Percentiles rank a stretch among this genome's conserved stretches.
Conservation (phyloP, 2,329 filamentous ascomycete species). For the Xylariaceae sp. region DNA sequence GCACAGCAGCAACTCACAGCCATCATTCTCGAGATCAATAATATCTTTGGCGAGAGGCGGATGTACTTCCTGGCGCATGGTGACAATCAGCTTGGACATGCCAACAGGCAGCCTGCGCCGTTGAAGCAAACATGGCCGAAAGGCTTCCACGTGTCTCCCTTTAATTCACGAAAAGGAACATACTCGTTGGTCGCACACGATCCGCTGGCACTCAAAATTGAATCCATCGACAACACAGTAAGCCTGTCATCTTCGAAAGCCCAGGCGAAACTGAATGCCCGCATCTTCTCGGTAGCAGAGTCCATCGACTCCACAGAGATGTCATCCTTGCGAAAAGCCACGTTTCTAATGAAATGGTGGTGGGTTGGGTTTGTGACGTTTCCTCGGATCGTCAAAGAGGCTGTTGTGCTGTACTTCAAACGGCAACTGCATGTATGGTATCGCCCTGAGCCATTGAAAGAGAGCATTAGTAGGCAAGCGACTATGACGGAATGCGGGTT, state of each 20-base stretch:
- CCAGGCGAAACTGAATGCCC: slow-evolving; percentile 58
- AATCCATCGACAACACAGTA: slow-evolving; percentile 55
- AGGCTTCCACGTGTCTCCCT: slow-evolving; percentile 73
- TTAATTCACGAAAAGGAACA: slow-evolving; percentile 59
- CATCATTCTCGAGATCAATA: slow-evolving; percentile 71
- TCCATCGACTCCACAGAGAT: slow-evolving; percentile 49
- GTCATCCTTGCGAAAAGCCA: slow-evolving; percentile 36
- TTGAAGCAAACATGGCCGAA: slow-evolving; percentile 59
- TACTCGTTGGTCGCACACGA: slow-evolving; percentile 51
- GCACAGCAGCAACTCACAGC: slow-evolving; percentile 52
- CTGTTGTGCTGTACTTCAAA: slow-evolving; percentile 52
- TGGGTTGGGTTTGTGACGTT: slow-evolving; percentile 66
- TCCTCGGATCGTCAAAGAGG: slow-evolving; percentile 61
- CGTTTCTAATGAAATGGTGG: slow-evolving; percentile 56
- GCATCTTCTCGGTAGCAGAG: slow-evolving; percentile 50
- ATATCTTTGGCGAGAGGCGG: slow-evolving; percentile 69
- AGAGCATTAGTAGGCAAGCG: slow-evolving; percentile 52
- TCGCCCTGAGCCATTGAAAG: slow-evolving; percentile 56
- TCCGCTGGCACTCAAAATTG: slow-evolving; percentile 38
- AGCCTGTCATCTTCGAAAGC: slow-evolving; percentile 57
- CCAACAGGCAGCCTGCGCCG: slow-evolving; percentile 6
- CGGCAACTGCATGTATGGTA: slow-evolving; percentile 61
- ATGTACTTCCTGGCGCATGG: slow-evolving; percentile 58
- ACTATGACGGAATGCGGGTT: slow-evolving; percentile 45
- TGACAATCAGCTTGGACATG: slow-evolving; percentile 15